Evolutionary conservation across 2,329 filamentous ascomycete genomes (phyloP), one percentile per base, ranked within the genome.

Genomic region (Diplodia sapinea): DNA sequence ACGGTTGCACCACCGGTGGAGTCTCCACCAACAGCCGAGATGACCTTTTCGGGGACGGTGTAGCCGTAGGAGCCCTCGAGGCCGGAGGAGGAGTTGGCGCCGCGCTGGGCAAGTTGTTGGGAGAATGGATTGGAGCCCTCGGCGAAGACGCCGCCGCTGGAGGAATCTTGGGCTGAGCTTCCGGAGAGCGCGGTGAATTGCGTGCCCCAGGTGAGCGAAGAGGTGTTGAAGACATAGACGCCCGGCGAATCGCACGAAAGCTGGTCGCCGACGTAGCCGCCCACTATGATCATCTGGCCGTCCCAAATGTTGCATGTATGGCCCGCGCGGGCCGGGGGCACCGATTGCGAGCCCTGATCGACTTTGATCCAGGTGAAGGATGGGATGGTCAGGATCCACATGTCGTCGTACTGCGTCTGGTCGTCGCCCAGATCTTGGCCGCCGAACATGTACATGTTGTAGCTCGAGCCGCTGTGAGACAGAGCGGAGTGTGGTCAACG

Each of bases 281-380:
- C 92, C 15, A 94, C 82, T 8, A 90, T 84, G 70, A 95, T 83
- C 88, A 96, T 93, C 77, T 94, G 92, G 68, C 90, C 88, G 17
- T 93, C 89, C 79, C 92, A 94, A 72, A 87, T 86, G 71, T 93
- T 87, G 78, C 92, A 95, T 47, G 88, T 87, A 75, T 94, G 91
- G 0, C 91, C 91, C 1, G 88, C 87, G 65, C 92, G 86, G 3
- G 82, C 89, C 8, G 85, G 79, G 78, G 90, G 75, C 6, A 81
- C 65, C 65, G 73, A 70, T 75, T 86, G 75, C 0, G 79, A 78
- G 4, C 78, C 75, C 59, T 82, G 82, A 69, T 90, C 82, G 29
- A 91, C 88, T 73, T 87, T 80, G 65, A 90, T 90, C 92, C 92
- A 95, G 4, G 87, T 91, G 75, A 96, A 96, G 0, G 89, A 89